A percentile compares a stretch with the other conserved stretches of the same genome.
These are phyloP conservation scores for Anthracocystis panici-leucophaei DNA, from an alignment of 1,284 basidiomycete genomes.

Conservation along the genomic window DNA sequence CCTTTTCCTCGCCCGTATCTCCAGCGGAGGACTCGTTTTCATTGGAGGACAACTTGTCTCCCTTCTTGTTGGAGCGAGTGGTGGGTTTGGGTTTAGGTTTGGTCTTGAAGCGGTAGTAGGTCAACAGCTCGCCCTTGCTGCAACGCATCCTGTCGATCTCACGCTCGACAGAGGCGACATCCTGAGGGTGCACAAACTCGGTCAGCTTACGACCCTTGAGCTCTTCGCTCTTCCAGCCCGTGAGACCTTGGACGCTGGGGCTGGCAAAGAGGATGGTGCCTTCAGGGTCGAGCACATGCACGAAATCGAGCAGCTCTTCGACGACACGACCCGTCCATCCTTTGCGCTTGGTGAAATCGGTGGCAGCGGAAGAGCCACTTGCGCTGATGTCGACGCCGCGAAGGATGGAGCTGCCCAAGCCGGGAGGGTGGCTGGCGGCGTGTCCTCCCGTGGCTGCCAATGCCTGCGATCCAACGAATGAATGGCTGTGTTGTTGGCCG, in stretches of 20 bases:
- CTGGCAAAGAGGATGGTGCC: conserved; percentile 58
- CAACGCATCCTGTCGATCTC: conserved; percentile 50
- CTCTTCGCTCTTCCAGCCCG: conserved; percentile 63
- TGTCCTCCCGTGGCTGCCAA: conserved; percentile 45
- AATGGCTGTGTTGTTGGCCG: conserved; percentile 34
- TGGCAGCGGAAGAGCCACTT: conserved; percentile 50
- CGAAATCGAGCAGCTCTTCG: conserved; percentile 64
- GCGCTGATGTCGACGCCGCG: conserved; percentile 53
- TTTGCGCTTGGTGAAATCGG: conserved; percentile 64
- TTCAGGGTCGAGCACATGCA: conserved; percentile 59
- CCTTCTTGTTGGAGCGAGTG: conserved; percentile 25
- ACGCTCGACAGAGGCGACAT: conserved; percentile 53
- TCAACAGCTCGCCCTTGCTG: conserved; percentile 51
- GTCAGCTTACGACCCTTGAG: conserved; percentile 55
- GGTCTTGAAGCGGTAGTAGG: conserved; percentile 63
- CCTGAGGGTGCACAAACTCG: conserved; percentile 61
- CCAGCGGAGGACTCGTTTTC: conserved; percentile 41
- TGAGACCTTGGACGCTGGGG: conserved; percentile 52
- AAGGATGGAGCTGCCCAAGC: conserved; percentile 50
- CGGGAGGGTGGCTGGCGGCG: conserved; percentile 56
- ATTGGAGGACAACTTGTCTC: conserved; percentile 25
- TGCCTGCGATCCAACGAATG: conserved; percentile 38
- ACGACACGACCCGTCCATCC: conserved; percentile 63
- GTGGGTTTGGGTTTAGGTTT: conserved; percentile 53
- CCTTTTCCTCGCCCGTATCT: conserved; percentile 42